These are phyloP conservation scores for Paraurostyla sp. DNA, from an alignment of 73 alveolate species.

Conservation along the genomic window DNA sequence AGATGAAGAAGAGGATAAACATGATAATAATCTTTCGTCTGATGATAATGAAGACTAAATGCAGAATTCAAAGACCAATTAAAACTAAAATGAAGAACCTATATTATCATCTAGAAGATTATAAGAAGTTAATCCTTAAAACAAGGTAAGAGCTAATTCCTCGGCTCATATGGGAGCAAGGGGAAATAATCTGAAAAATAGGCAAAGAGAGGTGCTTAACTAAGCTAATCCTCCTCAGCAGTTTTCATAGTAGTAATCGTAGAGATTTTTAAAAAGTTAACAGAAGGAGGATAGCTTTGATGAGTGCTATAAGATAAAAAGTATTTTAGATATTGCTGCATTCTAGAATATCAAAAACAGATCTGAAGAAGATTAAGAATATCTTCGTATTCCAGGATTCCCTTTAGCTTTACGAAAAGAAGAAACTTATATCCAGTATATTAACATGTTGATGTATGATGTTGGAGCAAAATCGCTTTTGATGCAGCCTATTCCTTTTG, in stretches of 20 bases:
- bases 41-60: background rate
- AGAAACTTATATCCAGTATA: slow-evolving; percentile 1
- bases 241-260: no score
- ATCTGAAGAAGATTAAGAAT: slow-evolving; percentile 9
- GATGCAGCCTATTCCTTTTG: slow-evolving; percentile 60
- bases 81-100: no score
- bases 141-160: slow-evolving; percentile 55
- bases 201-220: background rate
- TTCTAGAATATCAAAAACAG: background rate
- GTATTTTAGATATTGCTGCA: background rate
- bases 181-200: background rate
- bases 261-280: no score
- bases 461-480: slow-evolving; percentile 1
- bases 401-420: slow-evolving; percentile 42
- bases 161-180: background rate
- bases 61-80: no score
- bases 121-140: slow-evolving; percentile 33
- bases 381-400: slow-evolving; percentile 43
- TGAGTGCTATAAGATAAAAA: slow-evolving; percentile 15
- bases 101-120: slow-evolving; percentile 3
- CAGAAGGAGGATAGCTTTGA: background rate
- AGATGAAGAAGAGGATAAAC: background rate
- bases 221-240: no score
- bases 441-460: slow-evolving; percentile 59
- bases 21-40: background rate